A percentile compares a stretch with the other conserved stretches of the same genome.
Evolutionary conservation across 1,284 basidiomycete species (phyloP).

Genomic region (Anthracocystis panici-leucophaei): DNA sequence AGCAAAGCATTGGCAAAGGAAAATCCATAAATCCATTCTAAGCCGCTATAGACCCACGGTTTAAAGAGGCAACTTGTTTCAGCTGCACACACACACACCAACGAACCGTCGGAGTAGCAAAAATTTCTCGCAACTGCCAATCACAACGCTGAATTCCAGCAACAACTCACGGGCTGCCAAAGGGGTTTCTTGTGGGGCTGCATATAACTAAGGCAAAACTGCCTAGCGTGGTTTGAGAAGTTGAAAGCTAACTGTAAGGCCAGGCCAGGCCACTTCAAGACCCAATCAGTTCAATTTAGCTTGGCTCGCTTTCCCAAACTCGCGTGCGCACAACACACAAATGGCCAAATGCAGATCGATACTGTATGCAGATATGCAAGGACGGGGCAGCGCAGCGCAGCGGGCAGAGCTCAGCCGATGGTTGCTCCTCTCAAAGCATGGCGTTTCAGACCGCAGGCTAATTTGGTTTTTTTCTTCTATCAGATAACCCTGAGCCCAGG

Average conservation of each 20-base stretch:
- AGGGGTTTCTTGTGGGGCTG: too few relatives aligned
- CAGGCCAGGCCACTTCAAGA: background rate
- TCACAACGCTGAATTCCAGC: background rate
- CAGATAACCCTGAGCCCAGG: slow-evolving; percentile 11
- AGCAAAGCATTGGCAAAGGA: background rate
- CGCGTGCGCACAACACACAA: slow-evolving; percentile 9
- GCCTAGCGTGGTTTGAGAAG: slow-evolving; percentile 8
- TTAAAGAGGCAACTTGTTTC: background rate
- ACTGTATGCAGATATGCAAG: background rate
- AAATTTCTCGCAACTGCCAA: background rate
- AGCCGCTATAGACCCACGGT: slow-evolving; percentile 8
- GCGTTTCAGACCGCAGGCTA: background rate
- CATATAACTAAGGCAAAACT: too few relatives aligned
- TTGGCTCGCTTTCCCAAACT: background rate
- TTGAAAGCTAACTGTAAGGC: background rate
- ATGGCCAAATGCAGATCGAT: too few relatives aligned
- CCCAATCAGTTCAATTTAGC: background rate
- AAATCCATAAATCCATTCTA: background rate
- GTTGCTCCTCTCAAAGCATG: slow-evolving; percentile 6
- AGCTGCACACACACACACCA: background rate
- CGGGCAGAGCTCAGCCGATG: background rate
- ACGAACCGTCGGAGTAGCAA: slow-evolving; percentile 14
- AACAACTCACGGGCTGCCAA: too few relatives aligned
- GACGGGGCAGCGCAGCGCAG: background rate
- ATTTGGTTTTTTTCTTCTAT: slow-evolving; percentile 10